Evolutionary conservation across 2,329 filamentous ascomycete genomes (phyloP), one percentile per base, ranked within the genome.

Genomic region (Parastagonospora nodorum): DNA sequence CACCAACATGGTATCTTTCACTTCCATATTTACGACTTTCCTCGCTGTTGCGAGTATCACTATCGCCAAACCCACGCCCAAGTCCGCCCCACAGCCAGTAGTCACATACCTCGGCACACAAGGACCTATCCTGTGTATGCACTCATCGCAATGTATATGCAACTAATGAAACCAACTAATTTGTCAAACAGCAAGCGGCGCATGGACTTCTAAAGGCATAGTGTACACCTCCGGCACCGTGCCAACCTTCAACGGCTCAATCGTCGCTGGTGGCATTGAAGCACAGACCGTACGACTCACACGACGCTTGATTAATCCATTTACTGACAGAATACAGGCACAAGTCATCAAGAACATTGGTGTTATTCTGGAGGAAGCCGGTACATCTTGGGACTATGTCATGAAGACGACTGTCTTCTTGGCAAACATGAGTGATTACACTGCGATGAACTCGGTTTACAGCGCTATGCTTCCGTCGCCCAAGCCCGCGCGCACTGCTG

Each of bases 341-440:
- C 67, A 69, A 61, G 66, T 71, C 37, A 64, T 71, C 51, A 69
- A 68, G 45, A 70, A 70, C 50, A 69, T 71, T 16, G 66, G 53
- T 1, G 60, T 51, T 0, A 57, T 68, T 7, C 61, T 71, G 8
- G 63, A 62, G 39, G 67, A 69, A 43, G 67, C 66, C 7, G 67
- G 68, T 3, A 69, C 68, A 8, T 68, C 65, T 5, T 69, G 63
- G 65, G 64, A 67, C 31, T 68, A 69, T 16, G 66, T 70, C n/a
- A 53, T 71, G 53, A 70, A 71, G 43, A 68, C 63, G 5, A 71
- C 67, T 2, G 65, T 71, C 2, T 70, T 64, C 46, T 61, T 71
- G 5, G 64, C 67, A 24, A 62, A 66, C 35, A 70, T 71, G 66
- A 58, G 54, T 33, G 67, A 71, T 42, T 69, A 68, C 51, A 44